Evolutionary conservation across 2,329 filamentous ascomycete species (phyloP), one percentile per base, ranked within the genome.

Genomic region (Aspergillus floridensis): DNA sequence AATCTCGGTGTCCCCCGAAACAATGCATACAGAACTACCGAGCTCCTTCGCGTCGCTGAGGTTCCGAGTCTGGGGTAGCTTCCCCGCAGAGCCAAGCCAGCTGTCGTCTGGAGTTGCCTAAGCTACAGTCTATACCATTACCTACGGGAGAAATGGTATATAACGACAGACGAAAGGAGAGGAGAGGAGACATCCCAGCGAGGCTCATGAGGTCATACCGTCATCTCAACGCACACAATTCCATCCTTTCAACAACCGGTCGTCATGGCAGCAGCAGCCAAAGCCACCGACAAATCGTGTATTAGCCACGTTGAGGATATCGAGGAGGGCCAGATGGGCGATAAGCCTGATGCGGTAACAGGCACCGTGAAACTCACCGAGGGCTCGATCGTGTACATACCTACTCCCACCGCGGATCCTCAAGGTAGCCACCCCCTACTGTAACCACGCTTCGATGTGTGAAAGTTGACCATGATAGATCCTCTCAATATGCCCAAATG

Each of bases 361-460:
- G 68, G 68, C 10, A 70, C 68, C 1, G 67, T 71, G 11, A 66
- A 65, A 44, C 62, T 76, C 41, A 73, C 72, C 1, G 70, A 70
- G 10, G 73, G 70, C n/a, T 61, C 62, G 46, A 66, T 72, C 48
- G 65, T 74, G 24, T 75, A 74, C 58, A 74, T 76, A 26, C 72
- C 73, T 1, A 69, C 70, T 8, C 71, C 73, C 2, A 75, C 72
- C 6, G 65, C 69, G 10, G 73, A 76, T 62, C 73, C 73, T 3
- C 68, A 62, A 52, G 67, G 65, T 69, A 29, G 7, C 7, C 26
- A 29, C 5, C 26, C 24, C 26, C 26, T 29, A 29, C 26, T 29
- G 26, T 29, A 1, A 29, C 26, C 26, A 29, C 8, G 26, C 6
- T 29, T 7, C 26, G 26, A 29, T 8, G 8, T 29, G 26, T 2